Conservation (phyloP, 2,329 filamentous ascomycete genomes). For the Stachybotrys chartarum region DNA sequence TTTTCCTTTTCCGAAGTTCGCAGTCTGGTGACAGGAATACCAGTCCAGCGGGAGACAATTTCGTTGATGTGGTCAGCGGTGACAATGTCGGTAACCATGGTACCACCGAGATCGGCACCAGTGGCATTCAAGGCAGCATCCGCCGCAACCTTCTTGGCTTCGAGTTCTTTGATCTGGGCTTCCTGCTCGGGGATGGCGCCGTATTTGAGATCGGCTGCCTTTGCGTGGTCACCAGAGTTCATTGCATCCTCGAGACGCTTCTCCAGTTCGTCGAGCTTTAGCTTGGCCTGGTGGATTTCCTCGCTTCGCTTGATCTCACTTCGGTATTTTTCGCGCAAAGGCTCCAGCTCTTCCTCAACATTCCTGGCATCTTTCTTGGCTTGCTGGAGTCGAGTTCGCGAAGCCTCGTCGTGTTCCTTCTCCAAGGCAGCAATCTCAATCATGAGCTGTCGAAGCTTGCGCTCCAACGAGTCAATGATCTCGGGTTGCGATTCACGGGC, state of each 20-base stretch:
- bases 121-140: slow-evolving; percentile 61
- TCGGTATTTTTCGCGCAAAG: slow-evolving; percentile 91
- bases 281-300: slow-evolving; percentile 87
- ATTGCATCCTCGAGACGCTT: slow-evolving; percentile 93
- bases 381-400: slow-evolving; percentile 70
- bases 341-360: slow-evolving; percentile 85
- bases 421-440: slow-evolving; percentile 96
- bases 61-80: slow-evolving; percentile 98
- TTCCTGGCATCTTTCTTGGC: slow-evolving; percentile 91
- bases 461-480: slow-evolving; percentile 88
- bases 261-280: slow-evolving; percentile 87
- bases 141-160: slow-evolving; percentile 69
- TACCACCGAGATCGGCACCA: slow-evolving; percentile 52
- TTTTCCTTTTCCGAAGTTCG: slow-evolving; percentile 97
- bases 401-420: slow-evolving; percentile 91
- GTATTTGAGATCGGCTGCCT: slow-evolving; percentile 91
- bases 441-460: slow-evolving; percentile 80
- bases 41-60: slow-evolving; percentile 96
- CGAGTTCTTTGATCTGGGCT: slow-evolving; percentile 69
- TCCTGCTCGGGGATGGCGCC: slow-evolving; percentile 95
- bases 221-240: slow-evolving; percentile 74
- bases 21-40: slow-evolving; percentile 89
- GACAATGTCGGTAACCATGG: slow-evolving; percentile 86
- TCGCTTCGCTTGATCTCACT: slow-evolving; percentile 86
- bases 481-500: slow-evolving; percentile 95